Base-by-base conservation (phyloP, 75 land plant species). In the Sequoiadendron giganteum region DNA sequence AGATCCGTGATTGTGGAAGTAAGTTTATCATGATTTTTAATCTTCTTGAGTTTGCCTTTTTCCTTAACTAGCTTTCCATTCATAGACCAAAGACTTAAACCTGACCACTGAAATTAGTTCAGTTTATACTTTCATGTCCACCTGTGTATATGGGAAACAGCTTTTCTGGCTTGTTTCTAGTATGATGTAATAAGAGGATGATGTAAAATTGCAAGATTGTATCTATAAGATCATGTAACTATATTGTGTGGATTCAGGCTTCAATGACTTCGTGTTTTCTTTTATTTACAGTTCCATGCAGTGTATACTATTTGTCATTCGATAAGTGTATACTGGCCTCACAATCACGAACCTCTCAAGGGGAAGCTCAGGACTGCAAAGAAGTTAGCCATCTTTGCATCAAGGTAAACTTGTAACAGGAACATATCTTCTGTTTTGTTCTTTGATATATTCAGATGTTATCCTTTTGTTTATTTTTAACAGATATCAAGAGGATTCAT, bases 1-100 rank as follows among this genome's bases (percentile, higher is more conserved):
- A 88, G 89, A 54, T 88, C 40, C 89, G 89, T 32, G 56, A 36
- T 42, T 75, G 85, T 42, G 89, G 89, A 70, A 88, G 89, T 88
- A 68, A 40, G 89, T 88, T 76, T 38, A 43, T 9, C 3, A 10
- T 32, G 28, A 21, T 2, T 73, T 14, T 86, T 10, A 83, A 52
- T 54, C 83, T 81, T 45, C 25, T 43, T 45, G 11, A 81, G 83
- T 8, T 42, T 80, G 42, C 32, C 75, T 70, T 1, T 61, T 43
- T 85, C 7, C 16, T 13, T 47, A 47, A 9, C 10, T 85, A 16
- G 32, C 13, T 1, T 13, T 47, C 21, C 1, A 21, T 19, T 39
- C 39, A 58, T 58, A 21, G 65, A 4, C 5, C 5, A 19, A 18
- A 5, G 65, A 58, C 65, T 19, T 18, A 19, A 58, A 58, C 21